Evolutionary conservation across 495 filamentous ascomycete genomes (phyloP).

Genomic region (Chaetomium tenue): DNA sequence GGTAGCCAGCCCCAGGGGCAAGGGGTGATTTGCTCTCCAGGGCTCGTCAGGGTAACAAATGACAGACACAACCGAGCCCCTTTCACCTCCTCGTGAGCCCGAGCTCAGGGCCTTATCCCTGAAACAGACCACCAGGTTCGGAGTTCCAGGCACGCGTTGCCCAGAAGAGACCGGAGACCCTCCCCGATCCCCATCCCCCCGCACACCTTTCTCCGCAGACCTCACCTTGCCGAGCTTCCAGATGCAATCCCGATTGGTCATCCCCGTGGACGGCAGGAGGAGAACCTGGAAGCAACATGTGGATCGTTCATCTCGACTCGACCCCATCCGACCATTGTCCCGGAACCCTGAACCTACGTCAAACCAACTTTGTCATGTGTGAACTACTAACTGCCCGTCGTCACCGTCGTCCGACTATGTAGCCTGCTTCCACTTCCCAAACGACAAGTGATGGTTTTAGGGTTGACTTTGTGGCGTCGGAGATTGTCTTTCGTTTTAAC

Average conservation of each 20-base stretch:
- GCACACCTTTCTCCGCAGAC: slow-evolving; percentile 7
- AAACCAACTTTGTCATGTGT: background rate
- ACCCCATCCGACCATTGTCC: slow-evolving; percentile 12
- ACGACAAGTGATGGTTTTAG: background rate
- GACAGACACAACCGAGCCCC: background rate
- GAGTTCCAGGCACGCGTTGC: background rate
- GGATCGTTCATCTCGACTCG: slow-evolving; percentile 9
- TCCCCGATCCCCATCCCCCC: background rate
- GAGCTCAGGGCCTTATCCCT: background rate
- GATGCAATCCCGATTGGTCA: background rate
- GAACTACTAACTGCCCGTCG: background rate
- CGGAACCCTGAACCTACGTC: slow-evolving; percentile 6
- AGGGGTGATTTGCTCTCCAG: background rate
- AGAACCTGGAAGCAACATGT: slow-evolving; percentile 10
- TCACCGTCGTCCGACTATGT: background rate
- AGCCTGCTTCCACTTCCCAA: background rate
- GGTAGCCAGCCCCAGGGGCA: background rate
- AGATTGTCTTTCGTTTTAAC: slow-evolving; percentile 10
- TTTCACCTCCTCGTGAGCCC: background rate
- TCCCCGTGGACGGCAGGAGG: slow-evolving; percentile 4
- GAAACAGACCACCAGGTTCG: background rate
- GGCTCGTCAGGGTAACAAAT: background rate
- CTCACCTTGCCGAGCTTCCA: slow-evolving; percentile 6
- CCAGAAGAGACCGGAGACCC: slow-evolving; percentile 1
- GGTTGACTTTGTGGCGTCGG: background rate